phyloP scores from a whole-genome alignment of 2,329 filamentous ascomycete genomes.

The Esteya vermicola region DNA sequence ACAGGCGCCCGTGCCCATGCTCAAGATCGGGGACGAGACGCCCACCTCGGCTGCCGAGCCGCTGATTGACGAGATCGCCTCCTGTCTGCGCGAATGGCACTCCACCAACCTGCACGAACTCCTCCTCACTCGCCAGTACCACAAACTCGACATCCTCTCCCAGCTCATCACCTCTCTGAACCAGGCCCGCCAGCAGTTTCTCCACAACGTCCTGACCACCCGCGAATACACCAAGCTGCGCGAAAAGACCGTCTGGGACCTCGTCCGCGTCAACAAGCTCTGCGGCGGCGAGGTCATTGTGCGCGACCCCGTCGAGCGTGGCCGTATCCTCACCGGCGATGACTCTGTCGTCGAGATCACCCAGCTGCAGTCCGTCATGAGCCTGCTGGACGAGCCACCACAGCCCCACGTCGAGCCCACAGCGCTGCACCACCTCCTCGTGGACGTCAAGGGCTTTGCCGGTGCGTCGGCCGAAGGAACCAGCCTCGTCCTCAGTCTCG shows the following conservation, averaged over 20 bases:
- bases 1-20: conserved; percentile 85
- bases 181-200: conserved; percentile 70
- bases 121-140: conserved; percentile 69
- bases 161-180: conserved; percentile 72
- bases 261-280: conserved; percentile 88
- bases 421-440: conserved; percentile 64
- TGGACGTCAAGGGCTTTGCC: conserved; percentile 72
- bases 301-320: conserved; percentile 68
- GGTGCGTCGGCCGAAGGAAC: conserved; percentile 64
- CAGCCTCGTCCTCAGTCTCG: conserved; percentile 65
- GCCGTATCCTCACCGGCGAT: conserved; percentile 76
- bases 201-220: conserved; percentile 84
- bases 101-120: conserved; percentile 92
- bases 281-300: conserved; percentile 91
- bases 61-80: conserved; percentile 92
- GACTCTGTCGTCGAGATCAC: conserved; percentile 89
- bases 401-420: conserved; percentile 51
- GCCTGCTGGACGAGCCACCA: conserved; percentile 73
- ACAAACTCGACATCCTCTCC: conserved; percentile 66
- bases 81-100: conserved; percentile 94
- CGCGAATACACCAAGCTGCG: conserved; percentile 70
- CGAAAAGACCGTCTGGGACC: conserved; percentile 87
- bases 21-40: conserved; percentile 95
- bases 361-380: conserved; percentile 89
- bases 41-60: conserved; percentile 81